Evolutionary conservation across 805 yeast species (phyloP).

Genomic region (Yarrowia phangngaensis): DNA sequence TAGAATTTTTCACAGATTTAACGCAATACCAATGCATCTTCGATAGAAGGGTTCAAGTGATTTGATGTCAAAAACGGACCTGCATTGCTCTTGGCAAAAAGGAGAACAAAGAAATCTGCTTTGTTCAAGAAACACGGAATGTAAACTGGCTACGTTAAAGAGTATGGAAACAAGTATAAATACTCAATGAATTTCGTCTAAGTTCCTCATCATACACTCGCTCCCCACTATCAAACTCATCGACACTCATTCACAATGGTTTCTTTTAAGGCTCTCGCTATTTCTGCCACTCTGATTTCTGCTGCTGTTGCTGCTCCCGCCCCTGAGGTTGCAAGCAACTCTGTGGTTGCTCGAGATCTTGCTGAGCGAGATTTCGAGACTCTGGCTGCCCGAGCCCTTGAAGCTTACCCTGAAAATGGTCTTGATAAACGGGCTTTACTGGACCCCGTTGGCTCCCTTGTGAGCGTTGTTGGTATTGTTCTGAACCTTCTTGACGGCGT

Average conservation of each 20-base stretch:
- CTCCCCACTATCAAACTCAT: background rate
- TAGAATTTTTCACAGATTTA: too few species aligned
- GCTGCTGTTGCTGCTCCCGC: conserved; percentile 15
- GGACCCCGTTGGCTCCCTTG: conserved; percentile 1
- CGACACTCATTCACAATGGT: background rate
- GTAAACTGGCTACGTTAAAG: too few species aligned
- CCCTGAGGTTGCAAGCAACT: background rate
- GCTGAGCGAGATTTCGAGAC: conserved; percentile 1
- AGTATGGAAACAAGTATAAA: too few species aligned
- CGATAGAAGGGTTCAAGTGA: too few species aligned
- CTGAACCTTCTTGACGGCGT: background rate
- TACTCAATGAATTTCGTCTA: too few species aligned
- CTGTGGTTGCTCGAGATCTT: background rate
- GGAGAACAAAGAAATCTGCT: too few species aligned
- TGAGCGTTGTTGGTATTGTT: conserved; percentile 1
- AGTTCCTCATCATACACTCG: background rate
- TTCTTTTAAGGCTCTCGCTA: conserved; percentile 10
- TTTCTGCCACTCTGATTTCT: conserved; percentile 4
- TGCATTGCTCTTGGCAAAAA: too few species aligned
- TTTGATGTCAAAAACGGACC: too few species aligned
- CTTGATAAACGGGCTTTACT: conserved; percentile 1
- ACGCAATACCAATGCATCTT: too few species aligned
- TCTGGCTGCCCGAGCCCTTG: conserved; percentile 1
- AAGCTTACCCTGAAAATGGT: background rate
- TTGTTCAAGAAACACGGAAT: too few species aligned